These are phyloP conservation scores for Asparagopsis taxiformis DNA, from an alignment of 31 red algal genomes.

Conservation along the genomic window DNA sequence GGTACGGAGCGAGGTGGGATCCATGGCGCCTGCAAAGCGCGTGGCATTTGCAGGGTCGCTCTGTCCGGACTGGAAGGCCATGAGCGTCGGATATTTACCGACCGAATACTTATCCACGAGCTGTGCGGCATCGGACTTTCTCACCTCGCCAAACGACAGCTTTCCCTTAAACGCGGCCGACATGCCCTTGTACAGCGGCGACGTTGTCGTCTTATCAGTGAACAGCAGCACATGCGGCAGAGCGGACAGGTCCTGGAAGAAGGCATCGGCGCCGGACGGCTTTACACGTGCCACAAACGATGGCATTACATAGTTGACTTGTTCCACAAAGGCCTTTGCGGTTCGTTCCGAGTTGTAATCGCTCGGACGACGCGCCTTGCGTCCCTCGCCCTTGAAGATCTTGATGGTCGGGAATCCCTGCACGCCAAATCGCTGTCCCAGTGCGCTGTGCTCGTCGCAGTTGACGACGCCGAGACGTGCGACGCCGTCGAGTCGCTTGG, in stretches of 20 bases:
- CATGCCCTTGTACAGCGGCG: conserved; percentile 75
- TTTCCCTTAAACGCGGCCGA: conserved; percentile 56
- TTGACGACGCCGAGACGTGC: conserved; percentile 76
- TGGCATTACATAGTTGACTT: conserved; percentile 70
- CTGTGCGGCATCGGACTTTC: conserved; percentile 53
- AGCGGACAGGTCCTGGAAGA: conserved; percentile 69
- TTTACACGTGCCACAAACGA: conserved; percentile 68
- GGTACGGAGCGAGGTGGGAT: conserved; percentile 36
- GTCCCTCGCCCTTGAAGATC: conserved; percentile 75
- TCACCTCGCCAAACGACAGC: conserved; percentile 77
- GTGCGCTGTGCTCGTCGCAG: conserved; percentile 64
- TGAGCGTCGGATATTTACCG: conserved; percentile 37
- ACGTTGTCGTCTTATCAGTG: conserved; percentile 64
- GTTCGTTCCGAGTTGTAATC: conserved; percentile 82
- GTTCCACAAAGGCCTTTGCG: conserved; percentile 66
- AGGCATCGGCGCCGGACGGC: conserved; percentile 56
- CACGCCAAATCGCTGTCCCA: conserved; percentile 81
- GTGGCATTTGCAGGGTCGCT: conserved; percentile 31
- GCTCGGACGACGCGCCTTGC: conserved; percentile 39
- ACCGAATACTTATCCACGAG: conserved; percentile 41
- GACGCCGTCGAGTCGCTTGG: conserved; percentile 83
- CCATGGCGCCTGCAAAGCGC: conserved; percentile 42
- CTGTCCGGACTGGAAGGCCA: conserved; percentile 52
- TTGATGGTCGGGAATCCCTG: conserved; percentile 96
- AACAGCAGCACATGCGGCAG: conserved; percentile 92